Base-by-base conservation (phyloP, 108 stramenopile genomes). In the Nitzschia putrida region DNA sequence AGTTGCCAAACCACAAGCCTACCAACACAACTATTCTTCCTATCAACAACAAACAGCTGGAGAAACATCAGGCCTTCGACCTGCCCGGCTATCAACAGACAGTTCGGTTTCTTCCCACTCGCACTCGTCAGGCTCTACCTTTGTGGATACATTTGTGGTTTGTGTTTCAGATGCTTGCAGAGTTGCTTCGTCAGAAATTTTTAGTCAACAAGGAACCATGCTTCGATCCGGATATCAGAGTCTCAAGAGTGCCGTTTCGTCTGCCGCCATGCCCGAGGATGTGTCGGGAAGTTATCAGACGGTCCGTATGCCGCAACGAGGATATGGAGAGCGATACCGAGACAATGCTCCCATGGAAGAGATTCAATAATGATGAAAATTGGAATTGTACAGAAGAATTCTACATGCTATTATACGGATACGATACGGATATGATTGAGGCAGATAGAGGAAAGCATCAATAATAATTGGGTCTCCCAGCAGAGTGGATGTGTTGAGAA, bases 131-230 rank as follows among this genome's bases (percentile, higher is more conserved):
- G 52, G 53, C 34, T 16, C n/a, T 18, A 43, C 64, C 8, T 49
- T 73, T 45, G 43, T 45, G 2, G 72, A 65, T 14, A 11, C 65
- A 23, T 45, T 73, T 24, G 64, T 73, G 45, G 44, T 57, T 40
- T 73, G 72, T 54, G 72, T 73, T 1, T 73, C 72, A 0, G 72
- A 73, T 42, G 64, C 63, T 18, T 73, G 72, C 56, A 73, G 37
- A 42, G 25, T 37, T 14, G 63, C 72, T 2, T 65, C 64, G 11
- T 57, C 54, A 1, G 72, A 73, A 66, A 56, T 73, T 45, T 18
- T 72, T 16, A 20, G 16, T 1, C 59, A 72, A 25, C 44, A 47
- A 24, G 53, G 18, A 0, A 29, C 66, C 8, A 37, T 72, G 9
- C n/a, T 73, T 14, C 47, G 37, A 37, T 26, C 72, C 2, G 72